Evolutionary conservation across 306 rosid genomes (phyloP), one percentile per base, ranked within the genome.

Genomic region (Cucumis hystrix): DNA sequence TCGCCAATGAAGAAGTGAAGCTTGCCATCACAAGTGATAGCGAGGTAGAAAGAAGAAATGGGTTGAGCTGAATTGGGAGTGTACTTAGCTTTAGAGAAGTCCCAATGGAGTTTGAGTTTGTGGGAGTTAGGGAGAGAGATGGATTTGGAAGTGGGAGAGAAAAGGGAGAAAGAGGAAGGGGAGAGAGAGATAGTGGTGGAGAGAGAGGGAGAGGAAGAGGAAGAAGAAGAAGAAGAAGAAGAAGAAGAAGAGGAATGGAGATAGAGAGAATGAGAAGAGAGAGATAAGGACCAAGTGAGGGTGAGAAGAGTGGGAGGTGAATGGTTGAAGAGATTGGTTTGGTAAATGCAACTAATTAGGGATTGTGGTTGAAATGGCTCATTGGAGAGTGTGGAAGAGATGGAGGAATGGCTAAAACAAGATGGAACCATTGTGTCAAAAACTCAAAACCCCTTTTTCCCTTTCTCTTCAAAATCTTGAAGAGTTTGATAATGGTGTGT

Each of bases 341-440:
- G 97, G 85, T 90, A 92, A 54, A 85, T 82, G 84, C 83, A 86
- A 25, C 90, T 87, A 17, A 88, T 83, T 14, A 92, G 82, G 73
- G 83, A 86, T 55, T 87, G 97, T 3, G 89, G 88, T 64, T 7
- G 20, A 16, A 4, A 2, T 52, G 67, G 40, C 0, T 66, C 77
- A 78, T 83, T 84, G 69, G 86, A 78, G 76, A n/a, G 74, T 85
- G 82, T 85, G 77, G 90, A 54, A 47, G 84, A 69, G 35, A 87
- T 56, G 85, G 90, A 37, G 82, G 80, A 87, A 73, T 87, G 96
- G 92, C 91, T 87, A 88, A 92, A 92, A 83, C 97, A 92, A 70
- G 86, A 81, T 66, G 91, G 96, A 86, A 90, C 89, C 96, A 92
- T 89, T 37, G 40, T 28, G 65, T 40, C 49, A 43, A 43, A 39